Evolutionary conservation across 805 yeast genomes (phyloP), one percentile per base, ranked within the genome.

Genomic region (Metschnikowia similis): DNA sequence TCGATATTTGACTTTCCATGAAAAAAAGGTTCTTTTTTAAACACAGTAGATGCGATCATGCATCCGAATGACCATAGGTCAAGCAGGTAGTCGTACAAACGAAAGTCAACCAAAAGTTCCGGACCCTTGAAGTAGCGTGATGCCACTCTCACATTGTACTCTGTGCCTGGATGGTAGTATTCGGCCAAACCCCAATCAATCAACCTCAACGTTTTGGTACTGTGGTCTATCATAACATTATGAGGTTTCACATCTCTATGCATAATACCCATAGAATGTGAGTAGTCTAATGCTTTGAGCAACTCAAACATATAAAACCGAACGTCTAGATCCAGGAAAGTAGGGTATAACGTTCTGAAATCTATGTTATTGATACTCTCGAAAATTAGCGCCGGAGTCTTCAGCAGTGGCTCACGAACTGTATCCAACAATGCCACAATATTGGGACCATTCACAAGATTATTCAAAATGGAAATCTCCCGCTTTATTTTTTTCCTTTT

Each of bases 161-260:
- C 95, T 45, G 86, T 87, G 5, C 92, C 94, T 2, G 87, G 85
- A 64, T 90, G 96, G 67, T 90, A 90, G 63, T 87, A 90, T 66
- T 90, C 97, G 7, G 96, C 96, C 53, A 90, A 71, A 13, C 97
- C 97, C 97, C 97, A 90, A 71, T 90, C 97, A 56, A 90, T 90
- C 49, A 90, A 78, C 59, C 92, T 79, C 61, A 90, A 70, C 37
- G 74, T 71, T 56, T 77, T 79, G 41, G 64, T 66, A 27, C 75
- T 70, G 53, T 89, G 96, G 68, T 90, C 96, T 58, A 89, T 89
- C 96, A 89, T 89, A 40, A 89, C 89, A 63, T 89, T 89, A 66
- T 89, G 96, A 9, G 96, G 96, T 65, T 89, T 89, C 45, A 89
- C 96, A 68, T 89, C 97, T 65, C 97, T 76, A 68, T 89, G 97